Base-by-base conservation (phyloP, 1,284 basidiomycete species). In the Cryptococcus sp. region DNA sequence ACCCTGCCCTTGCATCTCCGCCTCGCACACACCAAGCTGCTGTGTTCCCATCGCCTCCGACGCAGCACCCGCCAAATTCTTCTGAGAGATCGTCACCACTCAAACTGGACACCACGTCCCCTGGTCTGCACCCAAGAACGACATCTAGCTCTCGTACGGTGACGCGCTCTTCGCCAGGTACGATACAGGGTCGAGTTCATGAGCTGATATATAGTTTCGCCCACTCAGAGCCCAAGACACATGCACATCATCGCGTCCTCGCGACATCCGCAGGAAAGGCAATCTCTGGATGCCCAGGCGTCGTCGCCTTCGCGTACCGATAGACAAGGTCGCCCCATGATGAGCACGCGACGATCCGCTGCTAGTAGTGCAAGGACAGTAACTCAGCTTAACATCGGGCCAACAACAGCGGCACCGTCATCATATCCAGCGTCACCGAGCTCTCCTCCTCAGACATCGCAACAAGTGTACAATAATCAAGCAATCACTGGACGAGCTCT, bases 301-400 rank as follows among this genome's bases (percentile, higher is more conserved):
- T 5, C 28, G 5, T 28, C 28, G 36, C 36, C 14, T n/a, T 16
- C 5, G 7, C 36, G 36, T 19, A 16, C 14, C 36, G 36, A 39
- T 14, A 39, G 16, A 19, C 36, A 45, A 11, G 22, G 22, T 9
- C 40, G 47, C 14, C 25, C 42, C 4, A 21, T 48, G 19, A 36
- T 52, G n/a, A 52, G 50, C 37, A 47, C 56, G 28, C 48, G 56
- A n/a, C 49, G 56, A 44, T 54, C 56, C n/a, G 45, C 46, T 2
- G 51, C 56, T 5, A 48, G 48, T 3, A 57, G 44, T 34, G 48
- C 52, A n/a, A 39, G 48, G 11, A 34, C 49, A 19, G 41, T 23
- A 45, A 41, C 23, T 25, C 31, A 9, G 45, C 49, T 31, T 50
- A 48, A 47, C 24, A 48, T 14, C 24, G 16, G n/a, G 24, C 23